Evolutionary conservation across 176 grass and related monocot genomes (phyloP).

Genomic region (Thalia dealbata): DNA sequence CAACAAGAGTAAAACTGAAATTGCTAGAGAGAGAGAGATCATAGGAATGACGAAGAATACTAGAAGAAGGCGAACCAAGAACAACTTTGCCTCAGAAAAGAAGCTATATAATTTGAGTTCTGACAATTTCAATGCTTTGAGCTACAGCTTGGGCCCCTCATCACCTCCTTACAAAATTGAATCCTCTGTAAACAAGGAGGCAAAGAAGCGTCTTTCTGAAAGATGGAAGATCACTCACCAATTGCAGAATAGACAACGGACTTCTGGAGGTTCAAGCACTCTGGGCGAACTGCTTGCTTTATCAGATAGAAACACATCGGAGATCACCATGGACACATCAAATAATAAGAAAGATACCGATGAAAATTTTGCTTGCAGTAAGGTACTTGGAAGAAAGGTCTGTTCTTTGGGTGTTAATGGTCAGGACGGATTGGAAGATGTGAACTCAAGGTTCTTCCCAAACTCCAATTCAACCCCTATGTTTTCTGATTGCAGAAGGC

Average conservation of each 20-base stretch:
- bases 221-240: slow-evolving; percentile 34
- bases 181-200: slow-evolving; percentile 48
- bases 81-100: slow-evolving; percentile 4
- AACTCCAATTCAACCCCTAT: slow-evolving; percentile 44
- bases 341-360: slow-evolving; percentile 6
- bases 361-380: slow-evolving; percentile 9
- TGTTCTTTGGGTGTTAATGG: slow-evolving; percentile 46
- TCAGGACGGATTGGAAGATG: slow-evolving; percentile 42
- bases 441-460: slow-evolving; percentile 25
- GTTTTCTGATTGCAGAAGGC: neutral
- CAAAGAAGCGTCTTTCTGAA: slow-evolving; percentile 46
- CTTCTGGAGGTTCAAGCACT: slow-evolving; percentile 34
- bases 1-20: slow-evolving; percentile 3
- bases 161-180: slow-evolving; percentile 27
- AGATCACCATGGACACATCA: neutral
- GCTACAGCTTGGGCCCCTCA: slow-evolving; percentile 16
- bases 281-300: slow-evolving; percentile 62
- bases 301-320: slow-evolving; percentile 24
- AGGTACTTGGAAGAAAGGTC: slow-evolving; percentile 4
- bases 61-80: slow-evolving; percentile 28
- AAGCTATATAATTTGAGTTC: slow-evolving; percentile 1
- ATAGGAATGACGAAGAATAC: slow-evolving; percentile 17
- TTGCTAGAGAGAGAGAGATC: slow-evolving; percentile 20
- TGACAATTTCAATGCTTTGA: slow-evolving; percentile 12
- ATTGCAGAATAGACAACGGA: slow-evolving; percentile 10